Percentiles rank a stretch among this genome's conserved stretches.
phyloP scores from a whole-genome alignment of 1,284 basidiomycete genomes.

The Athelia psychrophila region DNA sequence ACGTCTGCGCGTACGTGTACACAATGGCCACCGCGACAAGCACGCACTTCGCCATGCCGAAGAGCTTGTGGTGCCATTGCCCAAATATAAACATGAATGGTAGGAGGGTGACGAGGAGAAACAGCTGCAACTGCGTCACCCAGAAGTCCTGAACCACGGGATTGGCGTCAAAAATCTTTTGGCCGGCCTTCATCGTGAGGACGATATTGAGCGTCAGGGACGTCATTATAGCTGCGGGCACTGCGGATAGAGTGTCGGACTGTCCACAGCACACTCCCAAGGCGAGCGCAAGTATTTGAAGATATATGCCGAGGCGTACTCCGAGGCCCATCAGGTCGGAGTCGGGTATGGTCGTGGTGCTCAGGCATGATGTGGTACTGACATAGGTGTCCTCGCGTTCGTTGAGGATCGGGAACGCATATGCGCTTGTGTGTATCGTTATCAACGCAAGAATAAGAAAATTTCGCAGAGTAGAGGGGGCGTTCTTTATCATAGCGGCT shows the following conservation, averaged over 20 bases:
- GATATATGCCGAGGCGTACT: neutral
- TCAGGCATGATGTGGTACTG: too few relatives aligned
- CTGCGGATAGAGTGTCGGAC: neutral
- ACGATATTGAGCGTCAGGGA: conserved; percentile 3
- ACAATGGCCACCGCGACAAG: neutral
- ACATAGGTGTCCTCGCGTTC: too few relatives aligned
- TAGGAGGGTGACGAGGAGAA: neutral
- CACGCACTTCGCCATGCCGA: conserved; percentile 1
- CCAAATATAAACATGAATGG: conserved; percentile 1
- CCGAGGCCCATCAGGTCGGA: conserved; percentile 3
- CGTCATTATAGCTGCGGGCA: conserved; percentile 1
- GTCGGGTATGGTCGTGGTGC: neutral
- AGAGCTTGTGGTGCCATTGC: neutral
- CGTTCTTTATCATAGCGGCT: too few relatives aligned
- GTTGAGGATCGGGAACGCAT: too few relatives aligned
- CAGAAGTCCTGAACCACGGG: conserved; percentile 3
- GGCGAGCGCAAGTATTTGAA: neutral
- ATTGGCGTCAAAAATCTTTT: neutral
- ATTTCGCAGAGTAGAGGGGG: too few relatives aligned
- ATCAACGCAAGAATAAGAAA: too few relatives aligned
- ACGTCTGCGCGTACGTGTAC: conserved; percentile 2
- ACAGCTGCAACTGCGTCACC: conserved; percentile 1
- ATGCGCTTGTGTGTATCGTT: too few relatives aligned
- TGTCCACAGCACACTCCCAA: neutral
- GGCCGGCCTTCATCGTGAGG: neutral